Evolutionary conservation across 306 rosid genomes (phyloP).

Genomic region (Trifolium repens): DNA sequence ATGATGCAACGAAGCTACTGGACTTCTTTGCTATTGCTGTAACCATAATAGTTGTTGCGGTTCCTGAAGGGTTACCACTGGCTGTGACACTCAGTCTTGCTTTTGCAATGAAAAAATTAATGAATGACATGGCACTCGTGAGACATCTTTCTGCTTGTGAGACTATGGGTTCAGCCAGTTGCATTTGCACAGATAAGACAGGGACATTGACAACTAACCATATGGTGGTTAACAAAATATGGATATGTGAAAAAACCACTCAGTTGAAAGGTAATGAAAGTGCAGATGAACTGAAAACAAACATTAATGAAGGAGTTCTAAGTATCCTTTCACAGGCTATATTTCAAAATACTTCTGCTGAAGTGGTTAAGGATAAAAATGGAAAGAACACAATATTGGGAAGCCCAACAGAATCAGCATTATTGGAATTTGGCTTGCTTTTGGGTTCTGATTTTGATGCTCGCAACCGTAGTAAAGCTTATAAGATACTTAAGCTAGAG

Average conservation of each 20-base stretch:
- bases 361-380: constrained; percentile 68
- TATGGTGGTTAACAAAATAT: constrained; percentile 78
- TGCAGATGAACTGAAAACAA: constrained; percentile 52
- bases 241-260: constrained; percentile 62
- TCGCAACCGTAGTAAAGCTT: constrained; percentile 50
- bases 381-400: constrained; percentile 75
- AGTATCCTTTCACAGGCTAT: constrained; percentile 70
- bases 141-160: constrained; percentile 97
- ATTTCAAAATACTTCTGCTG: constrained; percentile 83
- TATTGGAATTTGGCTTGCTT: constrained; percentile 77
- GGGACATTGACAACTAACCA: constrained; percentile 93
- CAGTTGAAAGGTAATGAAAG: constrained; percentile 58
- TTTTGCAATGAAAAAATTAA: constrained; percentile 93
- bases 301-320: constrained; percentile 56
- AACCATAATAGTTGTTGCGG: constrained; percentile 92
- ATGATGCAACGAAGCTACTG: constrained; percentile 71
- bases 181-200: constrained; percentile 98
- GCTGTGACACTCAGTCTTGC: constrained; percentile 99
- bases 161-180: constrained; percentile 95
- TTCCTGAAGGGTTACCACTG: constrained; percentile 96
- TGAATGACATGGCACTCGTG: constrained; percentile 88
- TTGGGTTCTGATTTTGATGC: constrained; percentile 72
- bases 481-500: constrained; percentile 72
- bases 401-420: constrained; percentile 91
- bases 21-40: constrained; percentile 91